Evolutionary conservation across 768 basidiomycete genomes (phyloP).

Genomic region (Termitomyces sp.): DNA sequence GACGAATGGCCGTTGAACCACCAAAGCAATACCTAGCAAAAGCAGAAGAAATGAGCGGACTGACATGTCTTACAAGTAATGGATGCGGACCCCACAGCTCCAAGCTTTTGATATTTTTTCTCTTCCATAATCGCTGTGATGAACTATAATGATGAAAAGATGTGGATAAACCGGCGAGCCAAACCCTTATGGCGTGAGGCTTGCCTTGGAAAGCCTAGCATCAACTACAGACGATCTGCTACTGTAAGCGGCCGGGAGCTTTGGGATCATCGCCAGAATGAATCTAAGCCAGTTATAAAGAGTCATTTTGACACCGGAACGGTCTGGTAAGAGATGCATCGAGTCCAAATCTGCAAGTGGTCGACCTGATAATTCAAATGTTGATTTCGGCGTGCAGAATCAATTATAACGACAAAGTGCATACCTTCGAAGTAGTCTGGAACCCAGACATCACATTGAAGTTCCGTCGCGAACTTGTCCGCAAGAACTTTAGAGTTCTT

Average conservation of each 20-base stretch:
- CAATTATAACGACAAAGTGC: neutral
- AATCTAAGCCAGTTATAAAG: slow-evolving; percentile 26
- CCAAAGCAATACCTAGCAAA: slow-evolving; percentile 19
- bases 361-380: slow-evolving; percentile 16
- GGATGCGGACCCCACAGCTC: slow-evolving; percentile 29
- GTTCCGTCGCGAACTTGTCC: slow-evolving; percentile 40
- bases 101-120: slow-evolving; percentile 35
- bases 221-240: slow-evolving; percentile 29
- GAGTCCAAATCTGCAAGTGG: slow-evolving; percentile 23
- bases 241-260: slow-evolving; percentile 24
- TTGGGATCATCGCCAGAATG: slow-evolving; percentile 19
- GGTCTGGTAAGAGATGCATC: slow-evolving; percentile 22
- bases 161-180: neutral
- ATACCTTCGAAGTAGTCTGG: slow-evolving; percentile 58
- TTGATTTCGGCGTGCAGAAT: neutral
- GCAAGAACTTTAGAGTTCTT: slow-evolving; percentile 55
- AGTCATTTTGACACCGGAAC: slow-evolving; percentile 27
- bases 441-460: slow-evolving; percentile 60
- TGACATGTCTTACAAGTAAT: neutral
- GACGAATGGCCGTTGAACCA: slow-evolving; percentile 12
- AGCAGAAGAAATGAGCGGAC: neutral
- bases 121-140: slow-evolving; percentile 26
- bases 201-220: slow-evolving; percentile 17
- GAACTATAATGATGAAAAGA: slow-evolving; percentile 20
- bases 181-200: neutral